Evolutionary conservation across 169 alveolate genomes (phyloP).

Genomic region (Neospora caninum): DNA sequence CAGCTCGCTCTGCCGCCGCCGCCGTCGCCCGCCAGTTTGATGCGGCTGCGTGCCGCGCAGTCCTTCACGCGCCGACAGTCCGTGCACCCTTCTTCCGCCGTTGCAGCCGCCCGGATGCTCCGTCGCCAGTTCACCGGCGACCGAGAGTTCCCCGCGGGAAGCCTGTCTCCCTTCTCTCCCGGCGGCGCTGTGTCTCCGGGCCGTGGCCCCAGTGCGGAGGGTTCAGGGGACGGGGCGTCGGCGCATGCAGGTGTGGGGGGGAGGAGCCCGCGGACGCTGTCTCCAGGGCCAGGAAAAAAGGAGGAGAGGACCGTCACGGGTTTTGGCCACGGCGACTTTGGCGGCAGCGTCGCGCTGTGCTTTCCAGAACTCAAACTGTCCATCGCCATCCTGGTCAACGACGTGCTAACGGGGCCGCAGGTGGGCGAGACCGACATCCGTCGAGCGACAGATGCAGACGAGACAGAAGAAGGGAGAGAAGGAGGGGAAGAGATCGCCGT

Average conservation of each 20-base stretch:
- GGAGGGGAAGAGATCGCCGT: neutral
- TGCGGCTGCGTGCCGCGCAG: conserved; percentile 24
- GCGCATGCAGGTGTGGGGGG: neutral
- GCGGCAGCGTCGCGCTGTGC: conserved; percentile 73
- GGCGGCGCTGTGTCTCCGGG: neutral
- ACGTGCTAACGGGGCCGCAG: conserved; percentile 75
- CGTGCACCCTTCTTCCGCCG: neutral
- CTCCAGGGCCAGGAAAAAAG: neutral
- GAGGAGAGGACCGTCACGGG: conserved; percentile 53
- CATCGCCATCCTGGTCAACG: conserved; percentile 76
- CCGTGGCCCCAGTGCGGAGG: conserved; percentile 13
- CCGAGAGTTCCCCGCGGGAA: neutral
- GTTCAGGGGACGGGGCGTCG: neutral
- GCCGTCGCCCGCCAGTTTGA: conserved; percentile 29
- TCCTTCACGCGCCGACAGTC: conserved; percentile 15
- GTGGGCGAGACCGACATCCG: neutral
- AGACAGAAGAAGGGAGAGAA: neutral
- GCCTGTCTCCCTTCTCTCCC: neutral
- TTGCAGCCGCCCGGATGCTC: neutral
- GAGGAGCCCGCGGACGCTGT: neutral
- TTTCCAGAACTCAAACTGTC: conserved; percentile 75
- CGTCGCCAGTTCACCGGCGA: neutral
- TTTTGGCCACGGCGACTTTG: conserved; percentile 76
- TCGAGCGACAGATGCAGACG: neutral
- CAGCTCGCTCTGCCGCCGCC: conserved; percentile 11